Evolutionary conservation across 371 early-diverging fungal genomes (phyloP), one percentile per base, ranked within the genome.

Genomic region (Lichtheimia ornata): DNA sequence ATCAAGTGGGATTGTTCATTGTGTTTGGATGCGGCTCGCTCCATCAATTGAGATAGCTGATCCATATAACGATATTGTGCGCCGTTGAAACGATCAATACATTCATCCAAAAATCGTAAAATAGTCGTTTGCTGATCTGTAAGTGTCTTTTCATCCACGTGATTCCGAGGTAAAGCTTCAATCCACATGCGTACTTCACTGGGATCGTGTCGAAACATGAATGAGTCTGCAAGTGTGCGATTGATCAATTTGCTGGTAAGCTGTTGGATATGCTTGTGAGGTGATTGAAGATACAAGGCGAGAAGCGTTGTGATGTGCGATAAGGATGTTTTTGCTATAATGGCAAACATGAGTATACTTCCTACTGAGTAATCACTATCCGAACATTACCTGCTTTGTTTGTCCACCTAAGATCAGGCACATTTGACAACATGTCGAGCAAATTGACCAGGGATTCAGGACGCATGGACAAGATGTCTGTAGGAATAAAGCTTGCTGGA

Each of bases 401-500:
- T 51, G 81, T 82, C 91, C 91, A 91, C 28, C 88, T 85, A 56
- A 91, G 90, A 53, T 85, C 84, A 17, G 79, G 82, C 43, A 87
- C 64, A 27, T 79, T 81, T 25, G 80, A 56, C 30, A 93, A 63
- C 42, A 92, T 73, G 20, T 83, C 83, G 18, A 93, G 57, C 17
- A 91, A 57, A 59, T 86, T 81, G 44, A 84, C 67, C 58, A 88
- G 77, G 1, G 84, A 71, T 17, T 83, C 85, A 13, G 83, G 73
- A 18, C 86, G 75, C 11, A 84, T 73, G 15, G 73, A 65, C 5
- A 79, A 65, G 40, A 89, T 82, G 63, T 91, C 84, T 4, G 76
- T 62, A 4, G 92, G 91, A n/a, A 92, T 81, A 28, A 93, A 82
- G 53, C 89, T 91, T 45, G 87, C 86, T 35, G 85, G 77, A 65